Evolutionary conservation across 2,329 filamentous ascomycete genomes (phyloP), one percentile per base, ranked within the genome.

Genomic region (Arthroderma sp.): DNA sequence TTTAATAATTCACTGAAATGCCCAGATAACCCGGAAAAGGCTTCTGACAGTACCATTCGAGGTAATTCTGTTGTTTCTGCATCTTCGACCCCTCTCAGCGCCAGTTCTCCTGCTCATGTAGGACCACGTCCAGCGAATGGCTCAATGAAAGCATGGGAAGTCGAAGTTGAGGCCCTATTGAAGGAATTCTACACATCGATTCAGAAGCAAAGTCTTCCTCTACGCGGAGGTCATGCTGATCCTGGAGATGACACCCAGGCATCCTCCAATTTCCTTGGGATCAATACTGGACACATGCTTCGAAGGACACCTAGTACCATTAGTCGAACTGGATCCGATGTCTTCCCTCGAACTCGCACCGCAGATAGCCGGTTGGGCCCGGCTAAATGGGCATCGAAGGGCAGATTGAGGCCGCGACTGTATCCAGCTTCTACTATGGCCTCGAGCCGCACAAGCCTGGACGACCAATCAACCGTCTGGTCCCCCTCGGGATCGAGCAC

Each of bases 101-200:
- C 55, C 37, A 61, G 62, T 36, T 55, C 54, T 3, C 54, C 64
- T 9, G 47, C 56, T 4, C 77, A 82, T 43, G 34, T 28, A 29
- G 27, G 34, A 10, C 32, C 30, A 29, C 32, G 28, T 3, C 33
- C 10, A 5, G 72, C 76, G 44, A 77, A 78, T 43, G 89, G 87
- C 5, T 71, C 80, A 0, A 71, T 83, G 56, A 81, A 80, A 51
- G 80, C 77, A 1, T 98, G 91, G 91, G 86, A 95, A 59, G 72
- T 77, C 32, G 87, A 94, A 59, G 72, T 98, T 36, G 91, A 98
- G 64, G 69, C 76, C n/a, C 84, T 96, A 5, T 72, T 98, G 28
- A 94, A 94, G 62, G 81, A 86, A 22, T 94, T 93, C 49, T 98
- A 94, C 62, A 77, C 71, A 29, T 94, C 88, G 0, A 95, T 98